These are phyloP conservation scores for Glaciozyma antarctica DNA, from an alignment of 768 basidiomycete species.

Conservation along the genomic window DNA sequence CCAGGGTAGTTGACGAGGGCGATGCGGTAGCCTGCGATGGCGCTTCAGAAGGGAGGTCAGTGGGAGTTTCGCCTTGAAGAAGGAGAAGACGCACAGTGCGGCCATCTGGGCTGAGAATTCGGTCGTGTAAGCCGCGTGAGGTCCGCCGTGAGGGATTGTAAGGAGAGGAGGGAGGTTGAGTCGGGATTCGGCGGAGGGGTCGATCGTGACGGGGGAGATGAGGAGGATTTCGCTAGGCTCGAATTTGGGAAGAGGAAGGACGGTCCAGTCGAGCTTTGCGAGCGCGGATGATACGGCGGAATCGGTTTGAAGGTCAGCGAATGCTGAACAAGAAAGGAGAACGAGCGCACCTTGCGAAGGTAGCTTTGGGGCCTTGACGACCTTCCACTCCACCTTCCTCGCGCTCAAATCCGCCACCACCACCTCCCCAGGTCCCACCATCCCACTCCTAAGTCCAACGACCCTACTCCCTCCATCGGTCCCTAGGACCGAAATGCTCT, in stretches of 20 bases:
- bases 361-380: constrained; percentile 46
- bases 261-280: constrained; percentile 41
- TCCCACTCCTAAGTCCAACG: constrained; percentile 10
- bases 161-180: constrained; percentile 41
- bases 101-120: constrained; percentile 52
- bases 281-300: constrained; percentile 45
- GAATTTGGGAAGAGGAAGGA: constrained; percentile 49
- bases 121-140: constrained; percentile 48
- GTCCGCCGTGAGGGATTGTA: constrained; percentile 55
- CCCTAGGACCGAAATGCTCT: constrained; percentile 21
- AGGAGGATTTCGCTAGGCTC: constrained; percentile 50
- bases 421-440: constrained; percentile 44
- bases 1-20: constrained; percentile 61
- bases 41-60: not conserved
- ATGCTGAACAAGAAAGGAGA: not conserved
- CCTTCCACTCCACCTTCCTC: constrained; percentile 39
- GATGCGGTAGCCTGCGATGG: constrained; percentile 47
- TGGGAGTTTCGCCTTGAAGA: not conserved
- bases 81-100: not conserved
- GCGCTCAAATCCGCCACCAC: constrained; percentile 44
- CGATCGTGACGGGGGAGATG: constrained; percentile 16
- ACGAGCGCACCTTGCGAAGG: constrained; percentile 41
- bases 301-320: not conserved
- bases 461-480: constrained; percentile 28
- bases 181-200: constrained; percentile 7